Conservation (phyloP, 2,329 filamentous ascomycete genomes). For the Arthrobotrys megalospora region DNA sequence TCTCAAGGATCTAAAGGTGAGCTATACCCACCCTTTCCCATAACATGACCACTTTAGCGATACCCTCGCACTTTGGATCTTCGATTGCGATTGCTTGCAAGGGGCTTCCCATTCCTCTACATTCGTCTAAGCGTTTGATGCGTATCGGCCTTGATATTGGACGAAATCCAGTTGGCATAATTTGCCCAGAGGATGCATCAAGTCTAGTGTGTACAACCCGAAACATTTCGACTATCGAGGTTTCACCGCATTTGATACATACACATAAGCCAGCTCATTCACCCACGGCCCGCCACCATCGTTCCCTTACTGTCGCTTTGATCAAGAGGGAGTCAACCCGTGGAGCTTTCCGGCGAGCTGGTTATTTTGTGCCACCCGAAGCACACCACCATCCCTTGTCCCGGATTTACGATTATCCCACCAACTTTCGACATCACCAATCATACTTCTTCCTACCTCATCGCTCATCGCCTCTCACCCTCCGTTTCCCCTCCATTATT, state of each 20-base stretch:
- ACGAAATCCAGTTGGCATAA: slow-evolving; percentile 29
- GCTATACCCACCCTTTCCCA: slow-evolving; percentile 21
- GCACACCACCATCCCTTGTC: slow-evolving; percentile 40
- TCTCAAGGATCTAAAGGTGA: slow-evolving; percentile 61
- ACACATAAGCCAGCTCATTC: slow-evolving; percentile 8
- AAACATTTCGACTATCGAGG: slow-evolving; percentile 60
- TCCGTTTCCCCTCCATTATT: slow-evolving; percentile 12
- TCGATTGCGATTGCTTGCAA: slow-evolving; percentile 33
- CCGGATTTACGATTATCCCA: slow-evolving; percentile 40
- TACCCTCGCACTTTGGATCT: slow-evolving; percentile 31
- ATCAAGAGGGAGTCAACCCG: slow-evolving; percentile 23
- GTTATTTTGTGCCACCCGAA: slow-evolving; percentile 43
- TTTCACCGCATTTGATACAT: slow-evolving; percentile 51
- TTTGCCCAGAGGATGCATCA: slow-evolving; percentile 56
- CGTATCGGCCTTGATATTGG: slow-evolving; percentile 19
- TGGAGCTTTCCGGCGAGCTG: slow-evolving; percentile 50
- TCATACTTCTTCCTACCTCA: slow-evolving; percentile 17
- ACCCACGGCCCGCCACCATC: slow-evolving; percentile 19
- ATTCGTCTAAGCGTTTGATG: slow-evolving; percentile 27
- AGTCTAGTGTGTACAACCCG: slow-evolving; percentile 57
- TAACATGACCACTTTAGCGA: slow-evolving; percentile 35
- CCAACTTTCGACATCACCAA: slow-evolving; percentile 34
- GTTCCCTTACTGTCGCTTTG: slow-evolving; percentile 6
- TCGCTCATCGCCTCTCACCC: slow-evolving; percentile 15
- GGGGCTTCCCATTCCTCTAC: slow-evolving; percentile 24